A percentile compares a stretch with the other conserved stretches of the same genome.
Conservation (phyloP, 1,139 yeast species). For the Citeromyces hawaiiensis region DNA sequence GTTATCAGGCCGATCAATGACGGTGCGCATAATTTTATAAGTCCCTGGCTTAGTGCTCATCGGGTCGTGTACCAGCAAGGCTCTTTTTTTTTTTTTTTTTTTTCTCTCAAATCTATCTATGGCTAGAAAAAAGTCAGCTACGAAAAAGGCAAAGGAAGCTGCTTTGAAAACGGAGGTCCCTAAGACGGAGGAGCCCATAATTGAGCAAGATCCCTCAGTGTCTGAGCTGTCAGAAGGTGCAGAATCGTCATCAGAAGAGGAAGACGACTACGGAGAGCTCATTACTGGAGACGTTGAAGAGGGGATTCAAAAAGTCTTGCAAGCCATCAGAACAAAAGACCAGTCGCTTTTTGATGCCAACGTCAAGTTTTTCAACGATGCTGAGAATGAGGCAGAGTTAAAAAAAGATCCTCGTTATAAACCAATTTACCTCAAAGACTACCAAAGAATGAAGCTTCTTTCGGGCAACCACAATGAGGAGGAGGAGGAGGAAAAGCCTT, state of each 20-base stretch:
- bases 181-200: conserved; percentile 8
- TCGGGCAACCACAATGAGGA: conserved; percentile 35
- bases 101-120: conserved; percentile 18
- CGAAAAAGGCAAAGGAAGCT: conserved; percentile 59
- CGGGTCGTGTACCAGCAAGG: background rate
- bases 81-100: too few relatives aligned
- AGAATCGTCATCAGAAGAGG: conserved; percentile 49
- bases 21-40: too few relatives aligned
- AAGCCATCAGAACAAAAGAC: conserved; percentile 59
- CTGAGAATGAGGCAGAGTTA: conserved; percentile 23
- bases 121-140: conserved; percentile 89
- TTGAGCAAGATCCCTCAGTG: conserved; percentile 3
- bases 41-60: too few relatives aligned
- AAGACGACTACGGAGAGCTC: conserved; percentile 86
- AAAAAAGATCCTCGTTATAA: conserved; percentile 33
- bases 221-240: conserved; percentile 17
- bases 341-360: conserved; percentile 49
- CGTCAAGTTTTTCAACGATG: conserved; percentile 47
- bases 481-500: conserved; percentile 50
- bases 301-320: conserved; percentile 62
- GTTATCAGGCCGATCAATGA: too few relatives aligned
- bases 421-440: conserved; percentile 84
- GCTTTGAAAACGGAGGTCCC: conserved; percentile 13
- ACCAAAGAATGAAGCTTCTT: conserved; percentile 72
- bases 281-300: conserved; percentile 76